A percentile compares a stretch with the other conserved stretches of the same genome.
phyloP scores from a whole-genome alignment of 2,329 filamentous ascomycete species.

The Karstenula rhodostoma region DNA sequence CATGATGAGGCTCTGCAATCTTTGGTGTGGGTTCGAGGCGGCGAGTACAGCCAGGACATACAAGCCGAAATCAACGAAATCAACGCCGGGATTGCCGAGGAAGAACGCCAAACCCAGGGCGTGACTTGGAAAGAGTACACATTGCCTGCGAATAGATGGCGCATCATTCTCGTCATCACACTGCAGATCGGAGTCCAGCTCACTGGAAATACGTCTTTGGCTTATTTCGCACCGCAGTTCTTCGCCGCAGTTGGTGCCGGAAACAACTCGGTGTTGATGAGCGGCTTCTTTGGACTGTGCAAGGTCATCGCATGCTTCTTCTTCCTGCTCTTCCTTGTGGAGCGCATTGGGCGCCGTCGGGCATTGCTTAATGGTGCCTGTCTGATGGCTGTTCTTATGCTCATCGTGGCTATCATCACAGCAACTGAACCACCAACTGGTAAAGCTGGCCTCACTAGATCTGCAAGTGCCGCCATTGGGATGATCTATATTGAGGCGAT shows the following conservation, averaged over 20 bases:
- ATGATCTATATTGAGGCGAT: conserved; percentile 20
- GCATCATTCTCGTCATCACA: conserved; percentile 11
- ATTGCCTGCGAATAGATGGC: conserved; percentile 12
- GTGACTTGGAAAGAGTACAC: conserved; percentile 14
- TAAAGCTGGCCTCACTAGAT: conserved; percentile 5
- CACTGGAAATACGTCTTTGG: conserved; percentile 5
- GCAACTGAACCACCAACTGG: conserved; percentile 8
- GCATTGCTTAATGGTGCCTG: conserved; percentile 8
- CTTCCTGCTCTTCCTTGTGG: conserved; percentile 17
- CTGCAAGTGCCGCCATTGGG: conserved; percentile 4
- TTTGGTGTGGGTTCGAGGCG: conserved; percentile 62
- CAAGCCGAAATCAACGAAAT: conserved; percentile 14
- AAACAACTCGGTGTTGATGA: conserved; percentile 2
- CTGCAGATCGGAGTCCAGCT: conserved; percentile 10
- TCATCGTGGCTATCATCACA: conserved; percentile 17
- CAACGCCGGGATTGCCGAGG: conserved; percentile 11
- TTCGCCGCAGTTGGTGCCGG: conserved; percentile 15
- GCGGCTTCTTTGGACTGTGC: conserved; percentile 16
- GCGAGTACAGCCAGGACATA: conserved; percentile 23
- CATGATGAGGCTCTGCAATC: conserved; percentile 58
- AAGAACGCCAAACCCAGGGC: conserved; percentile 10
- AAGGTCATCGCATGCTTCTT: conserved; percentile 15
- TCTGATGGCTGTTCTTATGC: conserved; percentile 14
- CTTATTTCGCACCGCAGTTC: conserved; percentile 13
- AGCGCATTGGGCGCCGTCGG: conserved; percentile 12